Base-by-base conservation (phyloP, 164 flowering plant species). In the Tinospora cordifolia region DNA sequence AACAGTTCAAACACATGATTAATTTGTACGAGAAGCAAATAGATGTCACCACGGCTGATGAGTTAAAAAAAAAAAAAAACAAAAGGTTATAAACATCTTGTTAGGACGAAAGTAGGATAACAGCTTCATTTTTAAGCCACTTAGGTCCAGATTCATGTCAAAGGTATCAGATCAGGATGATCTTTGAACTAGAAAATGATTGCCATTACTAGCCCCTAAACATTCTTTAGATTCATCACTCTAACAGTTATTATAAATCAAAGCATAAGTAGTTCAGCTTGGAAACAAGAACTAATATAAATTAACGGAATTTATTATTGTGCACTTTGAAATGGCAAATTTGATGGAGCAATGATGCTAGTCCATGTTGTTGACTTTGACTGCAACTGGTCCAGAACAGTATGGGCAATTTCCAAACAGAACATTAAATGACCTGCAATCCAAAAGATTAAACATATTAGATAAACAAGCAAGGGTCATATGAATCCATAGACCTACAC, bases 381-480 rank as follows among this genome's bases (percentile, higher is more conserved):
- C 87, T 11, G 96, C 97, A 72, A 92, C 84, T 22, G 91, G 93
- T 40, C 83, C 90, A 7, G 89, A 90, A 75, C 95, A 90, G 78
- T 92, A 92, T 8, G 97, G 95, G 46, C 97, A 92, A 65, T 81
- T 85, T 62, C 97, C 97, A 80, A 88, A 92, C 38, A 90, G 78
- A 72, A 86, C 92, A 80, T 87, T 78, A 63, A 84, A 92, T 68
- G 93, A 88, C 84, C 97, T 91, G 86, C 83, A 83, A 69, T 62
- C 3, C 19, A 71, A 30, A 30, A 65, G 63, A 65, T 54, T 27
- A 47, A 8, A 72, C 26, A 44, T 38, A 12, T 44, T 4, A 2
- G 25, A 51, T 64, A 54, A 54, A 3, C 60, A n/a, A 5, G 24
- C 60, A 54, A 19, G 6, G 21, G 6, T 54, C 60, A 54, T 19